Conservation (phyloP, 257 asterid species). For the Solanum peruvianum region DNA sequence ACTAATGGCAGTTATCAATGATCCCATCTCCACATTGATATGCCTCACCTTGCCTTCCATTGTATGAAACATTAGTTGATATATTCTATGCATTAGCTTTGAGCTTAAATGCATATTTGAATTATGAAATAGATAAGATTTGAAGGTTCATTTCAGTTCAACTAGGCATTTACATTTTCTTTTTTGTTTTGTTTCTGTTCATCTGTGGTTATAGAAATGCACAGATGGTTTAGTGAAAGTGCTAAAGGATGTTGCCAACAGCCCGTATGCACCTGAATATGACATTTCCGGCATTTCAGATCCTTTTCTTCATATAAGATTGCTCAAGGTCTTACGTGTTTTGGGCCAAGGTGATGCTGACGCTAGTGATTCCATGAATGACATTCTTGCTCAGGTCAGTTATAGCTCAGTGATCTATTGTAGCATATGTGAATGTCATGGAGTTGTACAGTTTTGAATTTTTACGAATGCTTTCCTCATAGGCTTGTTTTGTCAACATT, state of each 20-base stretch:
- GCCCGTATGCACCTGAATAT: conserved; percentile 97
- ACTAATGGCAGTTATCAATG: neutral
- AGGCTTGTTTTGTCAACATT: neutral
- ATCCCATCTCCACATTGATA: neutral
- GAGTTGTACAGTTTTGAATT: neutral
- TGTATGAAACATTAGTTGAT: neutral
- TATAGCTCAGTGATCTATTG: neutral
- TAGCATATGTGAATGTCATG: neutral
- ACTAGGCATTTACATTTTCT: neutral
- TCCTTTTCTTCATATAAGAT: conserved; percentile 87
- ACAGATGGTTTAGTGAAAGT: conserved; percentile 81
- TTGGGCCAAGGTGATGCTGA: conserved; percentile 93
- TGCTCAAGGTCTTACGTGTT: conserved; percentile 71
- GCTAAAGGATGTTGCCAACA: conserved; percentile 73
- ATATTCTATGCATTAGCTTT: neutral
- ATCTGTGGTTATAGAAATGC: conserved; percentile 53
- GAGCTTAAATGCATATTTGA: neutral
- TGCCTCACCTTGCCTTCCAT: neutral
- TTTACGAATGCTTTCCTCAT: neutral
- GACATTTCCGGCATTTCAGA: conserved; percentile 90
- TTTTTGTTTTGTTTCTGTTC: neutral
- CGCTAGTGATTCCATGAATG: conserved; percentile 92
- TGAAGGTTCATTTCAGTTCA: neutral
- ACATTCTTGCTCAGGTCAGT: conserved; percentile 95
- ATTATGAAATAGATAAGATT: neutral